A percentile compares a stretch with the other conserved stretches of the same genome.
These are phyloP conservation scores for Fusarium sp. DNA, from an alignment of 2,329 filamentous ascomycete genomes.

Conservation along the genomic window DNA sequence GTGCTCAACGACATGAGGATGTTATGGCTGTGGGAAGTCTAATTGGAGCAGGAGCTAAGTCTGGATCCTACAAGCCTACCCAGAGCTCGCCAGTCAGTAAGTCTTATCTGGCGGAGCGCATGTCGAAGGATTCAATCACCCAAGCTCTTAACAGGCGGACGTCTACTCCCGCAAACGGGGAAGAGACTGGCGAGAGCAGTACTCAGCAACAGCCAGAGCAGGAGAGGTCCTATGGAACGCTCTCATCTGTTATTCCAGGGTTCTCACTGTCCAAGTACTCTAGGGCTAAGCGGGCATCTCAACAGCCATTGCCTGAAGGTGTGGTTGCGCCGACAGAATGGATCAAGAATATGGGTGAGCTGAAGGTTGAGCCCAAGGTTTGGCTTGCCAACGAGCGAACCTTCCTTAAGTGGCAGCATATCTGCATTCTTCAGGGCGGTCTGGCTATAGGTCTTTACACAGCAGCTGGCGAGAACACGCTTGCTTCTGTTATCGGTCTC, in stretches of 20 bases:
- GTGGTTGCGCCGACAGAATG: conserved; percentile 87
- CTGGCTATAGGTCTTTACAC: conserved; percentile 89
- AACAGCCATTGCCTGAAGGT: conserved; percentile 77
- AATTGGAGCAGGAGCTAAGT: conserved; percentile 73
- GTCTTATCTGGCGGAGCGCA: conserved; percentile 71
- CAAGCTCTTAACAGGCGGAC: conserved; percentile 46
- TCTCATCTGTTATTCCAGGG: conserved; percentile 82
- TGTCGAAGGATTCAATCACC: conserved; percentile 56
- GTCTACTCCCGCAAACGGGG: conserved; percentile 45
- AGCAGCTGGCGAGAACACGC: conserved; percentile 81
- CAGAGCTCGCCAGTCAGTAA: conserved; percentile 76
- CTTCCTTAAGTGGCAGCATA: conserved; percentile 99
- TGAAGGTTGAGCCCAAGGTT: conserved; percentile 96
- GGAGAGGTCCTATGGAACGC: conserved; percentile 62
- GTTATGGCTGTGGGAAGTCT: conserved; percentile 91
- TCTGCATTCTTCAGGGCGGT: conserved; percentile 86
- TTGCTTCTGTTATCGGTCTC: conserved; percentile 83
- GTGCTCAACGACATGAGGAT: conserved; percentile 84
- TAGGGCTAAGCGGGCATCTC: conserved; percentile 62
- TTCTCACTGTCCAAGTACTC: conserved; percentile 87
- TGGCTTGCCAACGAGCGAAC: conserved; percentile 99
- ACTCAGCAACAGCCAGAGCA: conserved; percentile 53
- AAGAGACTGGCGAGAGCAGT: conserved; percentile 53
- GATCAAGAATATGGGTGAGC: conserved; percentile 94
- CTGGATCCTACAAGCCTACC: conserved; percentile 67